Conservation (phyloP, 2,329 filamentous ascomycete genomes). For the Calonectria montana region DNA sequence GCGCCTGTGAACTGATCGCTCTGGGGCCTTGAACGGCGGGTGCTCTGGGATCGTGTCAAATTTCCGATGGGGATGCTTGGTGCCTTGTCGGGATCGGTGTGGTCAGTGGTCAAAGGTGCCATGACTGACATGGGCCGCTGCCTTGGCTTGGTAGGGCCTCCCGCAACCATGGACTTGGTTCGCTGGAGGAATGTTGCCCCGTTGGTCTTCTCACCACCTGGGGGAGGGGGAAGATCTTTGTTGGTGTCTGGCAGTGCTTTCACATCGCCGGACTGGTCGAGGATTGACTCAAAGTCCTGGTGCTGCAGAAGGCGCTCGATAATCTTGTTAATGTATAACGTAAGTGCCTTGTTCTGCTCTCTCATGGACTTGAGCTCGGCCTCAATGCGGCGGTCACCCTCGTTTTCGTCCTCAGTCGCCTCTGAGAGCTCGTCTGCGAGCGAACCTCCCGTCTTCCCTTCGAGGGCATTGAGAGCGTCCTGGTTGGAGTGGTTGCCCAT, state of each 20-base stretch:
- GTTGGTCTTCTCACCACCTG: slow-evolving; percentile 49
- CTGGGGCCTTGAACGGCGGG: slow-evolving; percentile 67
- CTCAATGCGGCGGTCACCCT: slow-evolving; percentile 76
- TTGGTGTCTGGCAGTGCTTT: slow-evolving; percentile 65
- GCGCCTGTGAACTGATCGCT: slow-evolving; percentile 73
- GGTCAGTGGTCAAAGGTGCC: slow-evolving; percentile 56
- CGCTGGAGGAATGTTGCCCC: slow-evolving; percentile 68
- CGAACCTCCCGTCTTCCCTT: slow-evolving; percentile 63
- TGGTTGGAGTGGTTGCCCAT: slow-evolving; percentile 69
- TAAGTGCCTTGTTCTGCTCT: slow-evolving; percentile 97
- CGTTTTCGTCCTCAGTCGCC: slow-evolving; percentile 68
- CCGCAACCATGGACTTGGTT: slow-evolving; percentile 69
- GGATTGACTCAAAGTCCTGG: slow-evolving; percentile 93
- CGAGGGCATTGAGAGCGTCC: slow-evolving; percentile 72
- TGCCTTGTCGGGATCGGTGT: slow-evolving; percentile 77
- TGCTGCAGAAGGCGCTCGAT: slow-evolving; percentile 95
- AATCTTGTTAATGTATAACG: slow-evolving; percentile 98
- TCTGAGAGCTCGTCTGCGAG: slow-evolving; percentile 92
- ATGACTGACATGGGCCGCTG: slow-evolving; percentile 69
- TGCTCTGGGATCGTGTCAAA: slow-evolving; percentile 65
- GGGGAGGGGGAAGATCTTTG: slow-evolving; percentile 86
- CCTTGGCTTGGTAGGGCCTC: slow-evolving; percentile 56
- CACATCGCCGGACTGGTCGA: slow-evolving; percentile 79
- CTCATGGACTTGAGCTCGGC: slow-evolving; percentile 81
- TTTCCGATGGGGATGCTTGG: slow-evolving; percentile 79